phyloP scores from a whole-genome alignment of 2,329 filamentous ascomycete genomes.

The Alternaria ethzedia region DNA sequence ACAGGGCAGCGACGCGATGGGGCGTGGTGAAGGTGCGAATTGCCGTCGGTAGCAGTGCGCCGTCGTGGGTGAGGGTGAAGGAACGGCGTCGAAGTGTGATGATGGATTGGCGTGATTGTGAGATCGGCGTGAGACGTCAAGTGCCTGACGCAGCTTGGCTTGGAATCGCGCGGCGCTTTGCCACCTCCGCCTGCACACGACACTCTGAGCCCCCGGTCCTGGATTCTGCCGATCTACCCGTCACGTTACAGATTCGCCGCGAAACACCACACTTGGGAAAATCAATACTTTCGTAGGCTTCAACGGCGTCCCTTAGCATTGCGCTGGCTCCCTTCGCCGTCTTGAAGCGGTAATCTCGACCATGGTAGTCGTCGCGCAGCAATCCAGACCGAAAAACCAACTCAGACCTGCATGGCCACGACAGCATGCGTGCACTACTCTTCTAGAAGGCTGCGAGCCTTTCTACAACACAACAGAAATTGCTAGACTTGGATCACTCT shows the following conservation, averaged over 20 bases:
- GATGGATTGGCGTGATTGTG: constrained; percentile 13
- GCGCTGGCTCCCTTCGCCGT: constrained; percentile 2
- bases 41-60: constrained; percentile 12
- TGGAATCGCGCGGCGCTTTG: constrained; percentile 23
- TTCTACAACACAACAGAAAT: neutral
- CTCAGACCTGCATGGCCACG: constrained; percentile 11
- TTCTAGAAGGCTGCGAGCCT: neutral
- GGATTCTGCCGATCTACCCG: constrained; percentile 22
- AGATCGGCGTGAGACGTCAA: constrained; percentile 26
- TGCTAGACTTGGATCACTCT: neutral
- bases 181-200: constrained; percentile 29
- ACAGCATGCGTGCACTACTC: constrained; percentile 14
- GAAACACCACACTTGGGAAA: neutral
- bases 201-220: constrained; percentile 5
- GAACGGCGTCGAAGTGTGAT: constrained; percentile 9
- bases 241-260: constrained; percentile 7
- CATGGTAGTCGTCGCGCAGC: neutral
- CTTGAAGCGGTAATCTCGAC: constrained; percentile 14
- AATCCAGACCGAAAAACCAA: constrained; percentile 22
- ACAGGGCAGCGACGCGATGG: constrained; percentile 19
- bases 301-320: neutral
- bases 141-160: constrained; percentile 25
- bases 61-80: constrained; percentile 11
- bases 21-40: constrained; percentile 10
- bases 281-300: neutral